Evolutionary conservation across 345 rosid species (phyloP).

Genomic region (Citrus maxima): DNA sequence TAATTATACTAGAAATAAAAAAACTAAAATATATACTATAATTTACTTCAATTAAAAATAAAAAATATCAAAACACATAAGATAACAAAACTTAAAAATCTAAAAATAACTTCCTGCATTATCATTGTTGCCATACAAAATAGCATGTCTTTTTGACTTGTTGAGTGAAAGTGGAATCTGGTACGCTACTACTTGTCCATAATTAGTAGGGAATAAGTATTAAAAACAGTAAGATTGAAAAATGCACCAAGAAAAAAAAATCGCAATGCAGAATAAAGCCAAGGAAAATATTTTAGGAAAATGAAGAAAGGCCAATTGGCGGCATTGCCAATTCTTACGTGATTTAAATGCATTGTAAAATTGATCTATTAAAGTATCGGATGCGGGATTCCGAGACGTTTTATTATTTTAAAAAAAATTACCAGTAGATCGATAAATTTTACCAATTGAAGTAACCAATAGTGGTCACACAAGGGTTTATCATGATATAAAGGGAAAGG

Average conservation of each 20-base stretch:
- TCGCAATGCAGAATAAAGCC: not conserved
- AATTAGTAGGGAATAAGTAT: not conserved
- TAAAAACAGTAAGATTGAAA: not conserved
- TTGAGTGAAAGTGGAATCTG: slow-evolving; percentile 16
- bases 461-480: not conserved
- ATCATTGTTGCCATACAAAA: not conserved
- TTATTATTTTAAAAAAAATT: no score
- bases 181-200: slow-evolving; percentile 11
- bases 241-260: slow-evolving; percentile 4
- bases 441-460: not conserved
- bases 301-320: not conserved
- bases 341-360: not conserved
- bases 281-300: not conserved
- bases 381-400: not conserved
- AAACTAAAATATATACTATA: no score
- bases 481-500: not conserved
- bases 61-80: no score
- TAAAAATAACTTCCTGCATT: no score
- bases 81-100: no score
- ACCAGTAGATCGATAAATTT: no score
- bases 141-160: slow-evolving; percentile 13
- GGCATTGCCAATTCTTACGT: not conserved
- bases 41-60: no score
- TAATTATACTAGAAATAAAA: no score
- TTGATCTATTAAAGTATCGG: no score